phyloP scores from a whole-genome alignment of 768 basidiomycete species.

The Rhodosporidiobolus odoratus region DNA sequence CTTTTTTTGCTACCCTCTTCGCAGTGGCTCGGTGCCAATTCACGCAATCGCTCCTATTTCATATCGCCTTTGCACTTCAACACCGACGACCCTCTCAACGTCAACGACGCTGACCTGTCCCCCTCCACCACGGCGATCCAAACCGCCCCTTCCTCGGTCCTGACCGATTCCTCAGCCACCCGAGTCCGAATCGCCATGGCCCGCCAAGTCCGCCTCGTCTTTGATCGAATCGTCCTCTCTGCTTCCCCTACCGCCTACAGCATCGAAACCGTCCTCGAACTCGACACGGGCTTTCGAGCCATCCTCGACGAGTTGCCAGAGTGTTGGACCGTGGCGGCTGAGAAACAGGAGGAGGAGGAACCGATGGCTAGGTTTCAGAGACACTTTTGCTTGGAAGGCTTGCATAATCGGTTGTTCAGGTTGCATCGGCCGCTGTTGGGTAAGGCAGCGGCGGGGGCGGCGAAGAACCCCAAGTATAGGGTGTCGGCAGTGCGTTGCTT shows the following conservation, averaged over 20 bases:
- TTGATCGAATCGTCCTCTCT: constrained; percentile 31
- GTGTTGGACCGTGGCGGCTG: constrained; percentile 27
- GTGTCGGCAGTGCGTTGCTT: constrained; percentile 27
- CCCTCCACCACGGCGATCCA: constrained; percentile 16
- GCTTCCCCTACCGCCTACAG: constrained; percentile 10
- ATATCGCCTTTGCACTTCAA: constrained; percentile 35
- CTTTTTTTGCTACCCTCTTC: background rate
- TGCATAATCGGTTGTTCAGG: constrained; percentile 38
- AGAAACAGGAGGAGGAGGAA: constrained; percentile 25
- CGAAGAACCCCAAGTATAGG: constrained; percentile 25
- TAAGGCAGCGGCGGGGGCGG: too few relatives aligned
- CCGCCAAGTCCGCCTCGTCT: constrained; percentile 36
- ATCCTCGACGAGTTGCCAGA: constrained; percentile 37
- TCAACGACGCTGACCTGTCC: constrained; percentile 36
- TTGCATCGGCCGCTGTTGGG: constrained; percentile 32
- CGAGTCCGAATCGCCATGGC: constrained; percentile 36
- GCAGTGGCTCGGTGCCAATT: constrained; percentile 36
- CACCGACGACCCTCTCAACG: constrained; percentile 38
- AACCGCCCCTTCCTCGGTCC: constrained; percentile 26
- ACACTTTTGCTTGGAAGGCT: constrained; percentile 36
- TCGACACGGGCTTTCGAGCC: constrained; percentile 33
- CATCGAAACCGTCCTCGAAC: constrained; percentile 27
- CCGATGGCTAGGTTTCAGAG: constrained; percentile 38
- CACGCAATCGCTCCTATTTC: constrained; percentile 21
- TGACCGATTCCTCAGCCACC: constrained; percentile 37